These are phyloP conservation scores for Persicaria tinctoria DNA, from an alignment of 148 eudicot species.

Conservation along the genomic window DNA sequence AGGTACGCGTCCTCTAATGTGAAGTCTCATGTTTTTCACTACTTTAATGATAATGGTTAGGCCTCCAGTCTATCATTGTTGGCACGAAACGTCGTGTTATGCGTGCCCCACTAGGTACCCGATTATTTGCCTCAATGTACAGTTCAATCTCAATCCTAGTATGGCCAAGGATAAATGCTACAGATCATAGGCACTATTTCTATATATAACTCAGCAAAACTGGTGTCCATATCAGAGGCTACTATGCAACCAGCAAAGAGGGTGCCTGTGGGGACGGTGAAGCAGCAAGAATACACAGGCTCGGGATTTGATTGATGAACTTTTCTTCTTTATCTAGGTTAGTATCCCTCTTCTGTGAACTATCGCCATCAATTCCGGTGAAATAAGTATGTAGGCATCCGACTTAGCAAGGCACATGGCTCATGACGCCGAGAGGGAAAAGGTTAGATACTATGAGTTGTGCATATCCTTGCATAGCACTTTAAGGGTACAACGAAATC, in stretches of 20 bases:
- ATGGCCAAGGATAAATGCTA: not conserved
- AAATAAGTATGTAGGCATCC: not conserved
- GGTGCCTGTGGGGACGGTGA: not conserved
- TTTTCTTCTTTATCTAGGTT: not conserved
- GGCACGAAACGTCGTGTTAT: not conserved
- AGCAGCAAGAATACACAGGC: constrained; percentile 1
- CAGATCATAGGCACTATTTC: not conserved
- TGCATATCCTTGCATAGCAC: not conserved
- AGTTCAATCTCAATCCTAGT: not conserved
- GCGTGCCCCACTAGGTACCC: not conserved
- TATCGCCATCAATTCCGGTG: not conserved
- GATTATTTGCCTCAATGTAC: not conserved
- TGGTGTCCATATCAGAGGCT: not conserved
- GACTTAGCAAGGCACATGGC: not conserved
- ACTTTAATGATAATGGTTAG: not conserved
- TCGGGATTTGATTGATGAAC: not conserved
- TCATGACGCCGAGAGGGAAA: not conserved
- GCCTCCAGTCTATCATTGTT: constrained; percentile 7
- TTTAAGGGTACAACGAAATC: not conserved
- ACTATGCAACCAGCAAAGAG: not conserved
- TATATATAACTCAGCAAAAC: not conserved
- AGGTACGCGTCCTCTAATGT: constrained; percentile 3
- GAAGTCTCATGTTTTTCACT: not conserved
- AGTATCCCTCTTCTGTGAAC: not conserved
- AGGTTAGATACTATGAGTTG: not conserved